A percentile compares a stretch with the other conserved stretches of the same genome.
Conservation (phyloP, 1,139 yeast genomes). For the Scheffersomyces stambukii region DNA sequence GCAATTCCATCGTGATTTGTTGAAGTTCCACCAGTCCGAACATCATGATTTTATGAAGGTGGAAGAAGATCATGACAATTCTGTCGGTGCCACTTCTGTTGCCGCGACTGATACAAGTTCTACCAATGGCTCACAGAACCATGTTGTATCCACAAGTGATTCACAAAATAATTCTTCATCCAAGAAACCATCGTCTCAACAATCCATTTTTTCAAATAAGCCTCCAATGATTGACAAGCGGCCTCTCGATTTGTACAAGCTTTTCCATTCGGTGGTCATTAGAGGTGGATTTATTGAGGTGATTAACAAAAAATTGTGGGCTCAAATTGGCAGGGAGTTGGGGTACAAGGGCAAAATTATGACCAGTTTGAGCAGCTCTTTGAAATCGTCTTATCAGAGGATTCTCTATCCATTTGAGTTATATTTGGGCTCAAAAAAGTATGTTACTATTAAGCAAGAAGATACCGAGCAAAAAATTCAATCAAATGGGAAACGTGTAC, state of each 20-base stretch:
- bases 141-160: constrained; percentile 1
- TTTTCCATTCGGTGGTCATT: constrained; percentile 47
- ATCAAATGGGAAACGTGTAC: constrained; percentile 8
- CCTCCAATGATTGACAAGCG: constrained; percentile 57
- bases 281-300: constrained; percentile 58
- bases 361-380: constrained; percentile 67
- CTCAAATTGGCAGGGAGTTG: constrained; percentile 67
- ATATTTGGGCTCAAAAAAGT: constrained; percentile 15
- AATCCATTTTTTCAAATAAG: constrained; percentile 7
- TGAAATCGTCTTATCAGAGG: constrained; percentile 53
- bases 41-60: constrained; percentile 6
- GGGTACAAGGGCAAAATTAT: constrained; percentile 58
- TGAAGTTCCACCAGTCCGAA: constrained; percentile 13
- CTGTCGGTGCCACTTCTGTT: constrained; percentile 2
- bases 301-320: constrained; percentile 56
- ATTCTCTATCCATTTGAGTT: constrained; percentile 33
- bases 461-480: constrained; percentile 1
- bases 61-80: constrained; percentile 5
- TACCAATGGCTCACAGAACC: neutral
- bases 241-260: constrained; percentile 50
- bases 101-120: too few relatives aligned
- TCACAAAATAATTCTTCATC: too few relatives aligned
- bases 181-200: neutral
- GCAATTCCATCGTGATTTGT: constrained; percentile 26
- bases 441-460: constrained; percentile 5